Conservation (phyloP, 805 yeast species). For the Sugiyamaella lignohabitans region DNA sequence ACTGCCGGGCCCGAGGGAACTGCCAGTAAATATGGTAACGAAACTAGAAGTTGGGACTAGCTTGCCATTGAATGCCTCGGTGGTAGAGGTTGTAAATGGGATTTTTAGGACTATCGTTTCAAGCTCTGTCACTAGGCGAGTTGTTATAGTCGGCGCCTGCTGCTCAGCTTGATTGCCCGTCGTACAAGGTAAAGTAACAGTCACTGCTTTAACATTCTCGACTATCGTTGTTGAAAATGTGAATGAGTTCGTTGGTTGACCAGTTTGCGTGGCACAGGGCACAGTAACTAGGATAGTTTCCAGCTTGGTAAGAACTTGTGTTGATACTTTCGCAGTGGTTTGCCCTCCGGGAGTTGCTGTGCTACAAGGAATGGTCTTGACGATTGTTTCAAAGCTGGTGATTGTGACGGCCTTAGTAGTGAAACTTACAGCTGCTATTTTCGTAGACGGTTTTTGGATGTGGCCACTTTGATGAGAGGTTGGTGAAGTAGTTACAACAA, state of each 20-base stretch:
- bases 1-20: too few species aligned
- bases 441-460: not conserved
- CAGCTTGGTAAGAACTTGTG: not conserved
- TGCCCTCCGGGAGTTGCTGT: not conserved
- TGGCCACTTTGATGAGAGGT: too few species aligned
- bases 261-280: not conserved
- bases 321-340: not conserved
- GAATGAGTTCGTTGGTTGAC: not conserved
- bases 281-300: not conserved
- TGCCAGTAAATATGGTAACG: too few species aligned
- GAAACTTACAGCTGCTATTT: not conserved
- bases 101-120: not conserved
- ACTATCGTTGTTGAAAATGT: not conserved
- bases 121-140: not conserved
- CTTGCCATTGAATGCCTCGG: not conserved
- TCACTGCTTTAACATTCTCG: not conserved
- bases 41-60: too few species aligned
- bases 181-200: not conserved
- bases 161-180: not conserved
- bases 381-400: not conserved
- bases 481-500: too few species aligned
- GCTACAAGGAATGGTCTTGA: not conserved
- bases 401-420: not conserved
- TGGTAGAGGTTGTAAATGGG: not conserved
- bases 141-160: not conserved